These are phyloP conservation scores for Colletotrichum tamarilloi DNA, from an alignment of 2,329 filamentous ascomycete species.

Conservation along the genomic window DNA sequence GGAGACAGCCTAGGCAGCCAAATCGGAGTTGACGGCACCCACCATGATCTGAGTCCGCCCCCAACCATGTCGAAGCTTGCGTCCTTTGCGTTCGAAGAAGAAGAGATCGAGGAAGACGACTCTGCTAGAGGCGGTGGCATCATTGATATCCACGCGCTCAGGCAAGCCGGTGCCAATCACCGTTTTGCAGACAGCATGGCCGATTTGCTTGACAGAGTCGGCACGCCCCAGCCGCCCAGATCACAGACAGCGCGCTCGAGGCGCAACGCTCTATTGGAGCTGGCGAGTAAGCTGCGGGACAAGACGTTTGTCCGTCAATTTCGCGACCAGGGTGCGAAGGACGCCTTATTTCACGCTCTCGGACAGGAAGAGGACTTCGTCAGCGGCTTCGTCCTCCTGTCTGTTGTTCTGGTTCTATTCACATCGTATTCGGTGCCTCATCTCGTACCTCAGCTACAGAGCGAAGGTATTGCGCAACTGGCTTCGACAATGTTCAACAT, in stretches of 20 bases:
- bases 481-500: slow-evolving; percentile 65
- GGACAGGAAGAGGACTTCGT: slow-evolving; percentile 69
- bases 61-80: slow-evolving; percentile 28
- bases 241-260: slow-evolving; percentile 61
- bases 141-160: slow-evolving; percentile 72
- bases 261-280: slow-evolving; percentile 68
- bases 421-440: slow-evolving; percentile 69
- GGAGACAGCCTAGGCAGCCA: slow-evolving; percentile 38
- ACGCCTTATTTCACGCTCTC: slow-evolving; percentile 73
- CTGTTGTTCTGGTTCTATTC: slow-evolving; percentile 72
- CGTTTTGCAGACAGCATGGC: slow-evolving; percentile 74
- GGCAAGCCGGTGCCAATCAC: slow-evolving; percentile 74
- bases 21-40: slow-evolving; percentile 38
- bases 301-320: slow-evolving; percentile 77
- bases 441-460: slow-evolving; percentile 66
- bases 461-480: slow-evolving; percentile 64
- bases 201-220: slow-evolving; percentile 71
- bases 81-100: slow-evolving; percentile 50
- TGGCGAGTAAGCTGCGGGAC: slow-evolving; percentile 69
- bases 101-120: slow-evolving; percentile 55
- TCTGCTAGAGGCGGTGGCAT: slow-evolving; percentile 60
- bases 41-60: slow-evolving; percentile 33
- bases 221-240: slow-evolving; percentile 58
- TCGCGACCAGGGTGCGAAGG: slow-evolving; percentile 77
- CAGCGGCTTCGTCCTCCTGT: slow-evolving; percentile 72